Evolutionary conservation across 208 protist genomes (phyloP), one percentile per base, ranked within the genome.

Genomic region (Leishmania turanica): DNA sequence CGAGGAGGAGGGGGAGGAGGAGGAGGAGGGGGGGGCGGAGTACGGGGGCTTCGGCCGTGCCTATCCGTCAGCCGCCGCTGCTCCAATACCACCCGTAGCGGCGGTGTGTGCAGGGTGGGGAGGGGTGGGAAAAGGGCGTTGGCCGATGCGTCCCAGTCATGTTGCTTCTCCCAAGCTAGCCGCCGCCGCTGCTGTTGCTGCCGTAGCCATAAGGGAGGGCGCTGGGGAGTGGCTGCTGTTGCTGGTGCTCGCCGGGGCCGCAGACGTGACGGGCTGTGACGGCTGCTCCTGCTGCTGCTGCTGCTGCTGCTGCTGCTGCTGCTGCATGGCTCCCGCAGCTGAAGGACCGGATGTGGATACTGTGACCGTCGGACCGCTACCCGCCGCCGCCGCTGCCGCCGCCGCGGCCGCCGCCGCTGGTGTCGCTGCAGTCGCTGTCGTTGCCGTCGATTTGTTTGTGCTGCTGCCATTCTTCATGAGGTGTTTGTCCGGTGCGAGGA

Each of bases 401-500:
- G n/a, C n/a, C n/a, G 74, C 17, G 9, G 65, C 56, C 3, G 45
- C 42, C 9, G 56, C 42, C 21, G 47, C n/a, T 11, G 78, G 64
- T 69, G 58, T 53, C 7, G 56, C 56, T 3, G 54, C 42, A 8
- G 56, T 31, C 21, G 47, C 40, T 51, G 77, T 0, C 45, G 24
- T 37, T 17, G 71, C 34, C 11, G 58, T 37, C 0, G 75, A 64
- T 51, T 60, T 71, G 62, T 64, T 79, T 0, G 70, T 66, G 60
- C 11, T 47, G 15, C 51, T 68, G 19, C 40, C 65, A 19, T 40
- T 66, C 37, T 6, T 77, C 40, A 54, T 81, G 19, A 81, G 75
- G 1, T 78, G 40, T 19, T 88, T 88, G 64, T 88, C 84, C 9
- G 90, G 90, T 21, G 91, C 86, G 27, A 97, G 82, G 11, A 95